Evolutionary conservation across 2,329 filamentous ascomycete species (phyloP).

Genomic region (Calonectria hawksworthii): DNA sequence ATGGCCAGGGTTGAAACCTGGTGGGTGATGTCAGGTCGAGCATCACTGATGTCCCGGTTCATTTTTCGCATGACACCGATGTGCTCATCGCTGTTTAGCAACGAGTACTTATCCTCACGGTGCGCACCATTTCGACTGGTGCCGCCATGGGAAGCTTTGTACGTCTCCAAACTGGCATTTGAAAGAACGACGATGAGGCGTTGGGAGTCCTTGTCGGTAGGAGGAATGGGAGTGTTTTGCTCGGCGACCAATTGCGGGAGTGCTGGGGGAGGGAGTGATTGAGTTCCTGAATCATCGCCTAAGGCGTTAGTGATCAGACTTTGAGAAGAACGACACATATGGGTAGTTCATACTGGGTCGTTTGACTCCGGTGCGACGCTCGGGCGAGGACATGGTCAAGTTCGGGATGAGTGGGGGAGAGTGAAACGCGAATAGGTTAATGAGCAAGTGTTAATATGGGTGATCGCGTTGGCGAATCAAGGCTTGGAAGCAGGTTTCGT

Average conservation of each 20-base stretch:
- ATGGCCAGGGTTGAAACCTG: constrained; percentile 74
- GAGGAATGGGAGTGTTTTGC: constrained; percentile 86
- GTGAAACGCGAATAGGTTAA: background rate
- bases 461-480: background rate
- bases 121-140: constrained; percentile 73
- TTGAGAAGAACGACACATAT: background rate
- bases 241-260: constrained; percentile 94
- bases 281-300: constrained; percentile 74
- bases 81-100: constrained; percentile 98
- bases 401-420: constrained; percentile 8
- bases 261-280: constrained; percentile 92
- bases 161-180: constrained; percentile 97
- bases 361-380: constrained; percentile 58
- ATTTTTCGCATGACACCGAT: constrained; percentile 99
- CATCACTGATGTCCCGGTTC: constrained; percentile 98
- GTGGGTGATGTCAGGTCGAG: constrained; percentile 96
- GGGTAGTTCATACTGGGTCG: constrained; percentile 56
- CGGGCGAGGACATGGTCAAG: constrained; percentile 55
- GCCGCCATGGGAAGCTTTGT: constrained; percentile 87
- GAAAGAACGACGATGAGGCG: constrained; percentile 95
- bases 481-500: background rate
- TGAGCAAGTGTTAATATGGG: background rate
- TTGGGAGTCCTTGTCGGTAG: constrained; percentile 90
- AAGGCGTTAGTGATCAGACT: constrained; percentile 34
- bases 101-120: constrained; percentile 94